phyloP scores from a whole-genome alignment of 805 yeast species.

The Priceomyces castillae region DNA sequence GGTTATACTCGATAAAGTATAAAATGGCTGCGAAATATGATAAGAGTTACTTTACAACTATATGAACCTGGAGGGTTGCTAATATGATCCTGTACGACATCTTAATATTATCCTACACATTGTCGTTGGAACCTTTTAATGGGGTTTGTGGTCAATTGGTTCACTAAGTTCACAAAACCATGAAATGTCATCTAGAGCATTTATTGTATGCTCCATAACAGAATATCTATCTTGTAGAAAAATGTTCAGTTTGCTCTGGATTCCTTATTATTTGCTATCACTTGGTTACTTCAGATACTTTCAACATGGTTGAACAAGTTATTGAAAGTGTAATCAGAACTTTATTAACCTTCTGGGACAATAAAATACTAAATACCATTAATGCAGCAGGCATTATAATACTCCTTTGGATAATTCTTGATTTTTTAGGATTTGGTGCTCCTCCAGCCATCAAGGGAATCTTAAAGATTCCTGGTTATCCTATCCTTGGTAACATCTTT shows the following conservation, averaged over 20 bases:
- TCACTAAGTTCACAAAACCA: background rate
- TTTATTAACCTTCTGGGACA: slow-evolving; percentile 4
- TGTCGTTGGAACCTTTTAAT: background rate
- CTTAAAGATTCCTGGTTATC: slow-evolving; percentile 45
- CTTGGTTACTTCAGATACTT: background rate
- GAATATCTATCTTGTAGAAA: background rate
- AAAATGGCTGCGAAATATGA: background rate
- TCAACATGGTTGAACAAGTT: background rate
- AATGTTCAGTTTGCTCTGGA: background rate
- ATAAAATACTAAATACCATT: slow-evolving; percentile 1
- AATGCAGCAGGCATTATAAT: background rate
- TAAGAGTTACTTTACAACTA: no score
- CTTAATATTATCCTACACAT: no score
- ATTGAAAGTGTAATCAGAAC: background rate
- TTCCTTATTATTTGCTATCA: background rate
- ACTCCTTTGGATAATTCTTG: slow-evolving; percentile 9
- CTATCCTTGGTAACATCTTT: slow-evolving; percentile 51
- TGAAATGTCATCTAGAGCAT: background rate
- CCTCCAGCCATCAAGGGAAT: slow-evolving; percentile 36
- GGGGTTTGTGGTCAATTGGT: background rate
- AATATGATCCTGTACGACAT: no score
- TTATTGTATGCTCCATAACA: background rate
- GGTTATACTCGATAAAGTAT: background rate
- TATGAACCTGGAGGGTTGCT: no score
- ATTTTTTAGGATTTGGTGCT: slow-evolving; percentile 9